Base-by-base conservation (phyloP, 106 monocot genomes). In the Dioscorea zingiberensis region DNA sequence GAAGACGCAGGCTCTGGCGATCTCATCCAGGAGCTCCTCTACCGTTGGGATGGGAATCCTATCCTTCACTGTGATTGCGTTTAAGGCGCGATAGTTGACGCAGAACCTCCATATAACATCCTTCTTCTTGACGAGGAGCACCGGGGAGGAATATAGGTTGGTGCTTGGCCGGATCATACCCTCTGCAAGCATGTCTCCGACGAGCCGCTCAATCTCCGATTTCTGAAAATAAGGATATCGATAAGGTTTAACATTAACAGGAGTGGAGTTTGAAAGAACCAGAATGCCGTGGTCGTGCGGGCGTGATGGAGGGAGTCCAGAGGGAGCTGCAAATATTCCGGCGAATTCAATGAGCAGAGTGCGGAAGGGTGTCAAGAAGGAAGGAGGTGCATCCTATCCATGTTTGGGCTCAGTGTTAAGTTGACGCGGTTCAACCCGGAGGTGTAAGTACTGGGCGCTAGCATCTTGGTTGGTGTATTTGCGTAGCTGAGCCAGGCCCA, bases 1-100 rank as follows among this genome's bases (percentile, higher is more conserved):
- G 58, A 74, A 74, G 46, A 65, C 16, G 1, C 3, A 14, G 19
- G 74, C 32, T 21, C 74, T 58, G 57, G 66, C 15, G 4, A 74
- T 21, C 58, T 74, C 66, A 48, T 74, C 74, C 1, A 74, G 22
- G 7, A 74, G 19, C 7, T 74, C 66, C 48, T 74, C 74, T 0
- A 74, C 27, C 0, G 27, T 38, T 0, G 74, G 66, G 49, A 30
- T 30, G 18, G 74, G 58, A 25, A 28, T 58, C 1, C 11, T 38
- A n/a, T 56, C 55, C 18, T 55, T 55, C 4, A 69, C 27, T 12
- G 58, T 69, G 58, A 44, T 19, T 44, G 19, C 30, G 24, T 69
- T 69, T 9, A 59, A 17, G 44, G 30, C n/a, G 13, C 69, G 38
- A 44, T 69, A 69, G 44, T 69, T 57, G 25, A 69, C 32, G 21